A percentile compares a stretch with the other conserved stretches of the same genome.
Conservation (phyloP, 2,329 filamentous ascomycete genomes). For the Diaporthe sp. region DNA sequence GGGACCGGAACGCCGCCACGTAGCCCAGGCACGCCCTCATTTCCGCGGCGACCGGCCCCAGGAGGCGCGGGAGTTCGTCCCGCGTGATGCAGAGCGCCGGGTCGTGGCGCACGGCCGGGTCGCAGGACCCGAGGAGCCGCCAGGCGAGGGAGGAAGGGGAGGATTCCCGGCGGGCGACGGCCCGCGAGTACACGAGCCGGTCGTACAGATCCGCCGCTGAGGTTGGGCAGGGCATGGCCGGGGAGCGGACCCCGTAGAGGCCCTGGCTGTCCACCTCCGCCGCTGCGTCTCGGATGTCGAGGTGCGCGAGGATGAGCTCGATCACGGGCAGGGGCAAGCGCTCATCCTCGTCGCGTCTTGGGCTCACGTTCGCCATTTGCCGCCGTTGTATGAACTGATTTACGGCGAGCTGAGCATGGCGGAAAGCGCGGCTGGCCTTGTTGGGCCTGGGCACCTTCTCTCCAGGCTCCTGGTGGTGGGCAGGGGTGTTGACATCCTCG, state of each 20-base stretch:
- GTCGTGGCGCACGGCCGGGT: not conserved
- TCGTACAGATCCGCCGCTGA: not conserved
- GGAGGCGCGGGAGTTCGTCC: not conserved
- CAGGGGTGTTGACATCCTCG: not conserved
- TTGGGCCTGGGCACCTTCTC: not conserved
- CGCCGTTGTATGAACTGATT: not conserved
- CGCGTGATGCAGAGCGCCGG: not conserved
- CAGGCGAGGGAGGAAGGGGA: not conserved
- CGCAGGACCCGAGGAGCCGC: not conserved
- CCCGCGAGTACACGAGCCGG: slow-evolving; percentile 14
- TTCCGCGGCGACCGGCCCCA: not conserved
- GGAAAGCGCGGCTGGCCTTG: slow-evolving; percentile 3
- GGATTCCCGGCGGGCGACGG: not conserved
- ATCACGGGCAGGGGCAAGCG: not conserved
- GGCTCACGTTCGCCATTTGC: not conserved
- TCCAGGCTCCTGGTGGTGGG: not conserved
- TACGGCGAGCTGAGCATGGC: not conserved
- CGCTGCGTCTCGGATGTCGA: not conserved
- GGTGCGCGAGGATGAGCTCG: not conserved
- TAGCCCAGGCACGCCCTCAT: slow-evolving; percentile 10
- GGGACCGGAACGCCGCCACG: not conserved
- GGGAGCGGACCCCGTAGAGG: not conserved
- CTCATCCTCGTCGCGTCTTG: not conserved
- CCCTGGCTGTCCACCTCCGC: not conserved
- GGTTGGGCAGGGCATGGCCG: not conserved